Percentiles rank a stretch among this genome's conserved stretches.
phyloP scores from a whole-genome alignment of 768 basidiomycete species.

The Mycena galericulata region DNA sequence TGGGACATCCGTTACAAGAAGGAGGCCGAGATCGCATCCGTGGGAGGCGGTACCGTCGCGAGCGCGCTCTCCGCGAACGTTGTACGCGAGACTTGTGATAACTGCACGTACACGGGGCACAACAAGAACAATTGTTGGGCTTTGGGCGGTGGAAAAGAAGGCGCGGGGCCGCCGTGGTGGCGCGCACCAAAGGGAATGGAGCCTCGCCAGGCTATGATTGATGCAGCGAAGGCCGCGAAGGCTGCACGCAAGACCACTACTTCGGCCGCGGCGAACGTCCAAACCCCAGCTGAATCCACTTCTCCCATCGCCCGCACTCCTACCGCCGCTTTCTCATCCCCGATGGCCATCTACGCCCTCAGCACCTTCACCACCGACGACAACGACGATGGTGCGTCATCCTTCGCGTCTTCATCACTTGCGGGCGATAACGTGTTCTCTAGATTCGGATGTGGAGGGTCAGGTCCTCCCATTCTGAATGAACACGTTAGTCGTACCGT shows the following conservation, averaged over 20 bases:
- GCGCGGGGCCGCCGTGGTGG: conserved; percentile 1
- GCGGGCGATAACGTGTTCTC: not conserved
- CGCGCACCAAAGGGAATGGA: not conserved
- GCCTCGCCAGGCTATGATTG: not conserved
- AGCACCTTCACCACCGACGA: not conserved
- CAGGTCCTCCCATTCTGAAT: not conserved
- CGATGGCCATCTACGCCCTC: not conserved
- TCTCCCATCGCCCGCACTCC: not conserved
- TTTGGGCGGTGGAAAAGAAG: conserved; percentile 7
- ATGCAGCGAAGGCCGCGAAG: not conserved
- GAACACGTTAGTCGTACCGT: conserved; percentile 1
- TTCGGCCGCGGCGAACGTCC: not conserved
- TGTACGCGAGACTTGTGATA: not conserved
- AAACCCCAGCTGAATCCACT: too few relatives aligned
- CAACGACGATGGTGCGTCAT: not conserved
- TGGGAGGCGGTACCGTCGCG: not conserved
- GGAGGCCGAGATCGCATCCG: not conserved
- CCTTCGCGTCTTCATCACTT: not conserved
- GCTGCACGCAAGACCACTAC: not conserved
- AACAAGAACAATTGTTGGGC: not conserved
- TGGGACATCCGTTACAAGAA: not conserved
- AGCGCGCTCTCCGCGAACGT: not conserved
- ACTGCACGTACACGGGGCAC: not conserved
- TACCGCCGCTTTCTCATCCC: not conserved
- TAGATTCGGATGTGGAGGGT: not conserved